Evolutionary conservation across 2,329 filamentous ascomycete genomes (phyloP), one percentile per base, ranked within the genome.

Genomic region (Talaromyces marneffei): DNA sequence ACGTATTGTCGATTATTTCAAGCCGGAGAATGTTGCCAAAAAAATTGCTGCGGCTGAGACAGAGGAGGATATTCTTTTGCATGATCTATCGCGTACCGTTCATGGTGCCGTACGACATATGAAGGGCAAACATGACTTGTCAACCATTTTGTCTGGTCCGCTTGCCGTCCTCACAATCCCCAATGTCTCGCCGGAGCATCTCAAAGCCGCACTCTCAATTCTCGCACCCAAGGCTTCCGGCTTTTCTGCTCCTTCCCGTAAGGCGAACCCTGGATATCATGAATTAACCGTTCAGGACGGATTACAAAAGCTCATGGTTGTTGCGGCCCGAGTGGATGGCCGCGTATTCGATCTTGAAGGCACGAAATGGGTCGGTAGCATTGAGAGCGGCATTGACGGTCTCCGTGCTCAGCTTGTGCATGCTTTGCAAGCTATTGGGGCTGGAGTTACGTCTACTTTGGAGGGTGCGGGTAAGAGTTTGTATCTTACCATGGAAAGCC

Each of bases 311-410:
- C 77, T 99, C 65, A 81, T 96, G 74, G 77, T 99, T 35, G 78
- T 99, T 14, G 94, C 92, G 58, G 92, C 92, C 14, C 83, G 94
- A 57, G 84, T 97, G 31, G 94, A 99, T 71, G 90, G 90, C 65
- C 88, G 86, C 74, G 85, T 91, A 33, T 92, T 96, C 69, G 92
- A 97, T 71, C 76, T 84, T 52, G 86, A 87, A 10, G 89, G 89
- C 59, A 80, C 82, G 29, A 85, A 82, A 70, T 90, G 87, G 87
- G 82, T 88, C 48, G 84, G 91, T 61, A 83, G 88, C 37, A 95
- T 97, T 68, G 81, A 89, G 66, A 91, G 91, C 63, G 91, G 92
- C 40, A 74, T 96, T 65, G 87, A 91, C 40, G 89, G 90, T 4
- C 79, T 99, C 70, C 84, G 91, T 66, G 87, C 86, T 54, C 90